Conservation (phyloP, 2,329 filamentous ascomycete species). For the Zasmidium citrigriseum region DNA sequence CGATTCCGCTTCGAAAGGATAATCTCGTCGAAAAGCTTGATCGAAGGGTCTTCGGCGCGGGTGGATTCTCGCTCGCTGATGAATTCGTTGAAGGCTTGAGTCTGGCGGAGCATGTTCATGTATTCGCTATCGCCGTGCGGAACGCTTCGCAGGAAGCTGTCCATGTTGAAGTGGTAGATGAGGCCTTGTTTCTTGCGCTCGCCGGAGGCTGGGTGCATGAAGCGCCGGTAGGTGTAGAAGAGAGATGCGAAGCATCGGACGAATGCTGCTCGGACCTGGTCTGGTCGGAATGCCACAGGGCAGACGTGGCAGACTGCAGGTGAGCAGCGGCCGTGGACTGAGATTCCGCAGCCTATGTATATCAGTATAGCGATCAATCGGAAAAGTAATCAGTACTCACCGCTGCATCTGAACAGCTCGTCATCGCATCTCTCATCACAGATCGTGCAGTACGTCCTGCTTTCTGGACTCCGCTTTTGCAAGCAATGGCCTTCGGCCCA, state of each 20-base stretch:
- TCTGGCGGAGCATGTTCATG: slow-evolving; percentile 63
- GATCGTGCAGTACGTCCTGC: slow-evolving; percentile 65
- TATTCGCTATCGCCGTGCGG: slow-evolving; percentile 66
- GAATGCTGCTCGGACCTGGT: slow-evolving; percentile 68
- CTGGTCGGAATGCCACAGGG: slow-evolving; percentile 64
- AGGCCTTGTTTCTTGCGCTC: slow-evolving; percentile 65
- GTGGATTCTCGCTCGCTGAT: slow-evolving; percentile 74
- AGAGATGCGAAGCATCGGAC: slow-evolving; percentile 69
- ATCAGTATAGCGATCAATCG: slow-evolving; percentile 16
- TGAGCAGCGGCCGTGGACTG: slow-evolving; percentile 61
- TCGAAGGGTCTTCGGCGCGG: slow-evolving; percentile 61
- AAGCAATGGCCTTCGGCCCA: slow-evolving; percentile 88
- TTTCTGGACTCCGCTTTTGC: slow-evolving; percentile 63
- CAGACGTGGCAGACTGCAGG: slow-evolving; percentile 64
- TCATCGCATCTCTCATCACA: slow-evolving; percentile 76
- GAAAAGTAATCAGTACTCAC: slow-evolving; percentile 37
- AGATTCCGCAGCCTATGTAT: slow-evolving; percentile 54
- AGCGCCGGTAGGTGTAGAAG: slow-evolving; percentile 69
- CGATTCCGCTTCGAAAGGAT: slow-evolving; percentile 75
- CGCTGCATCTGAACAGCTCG: slow-evolving; percentile 71
- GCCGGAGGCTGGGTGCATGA: slow-evolving; percentile 58
- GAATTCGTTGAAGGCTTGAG: slow-evolving; percentile 68
- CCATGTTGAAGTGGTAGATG: slow-evolving; percentile 66
- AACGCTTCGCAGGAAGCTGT: slow-evolving; percentile 65
- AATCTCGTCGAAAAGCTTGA: slow-evolving; percentile 81